Evolutionary conservation across 495 filamentous ascomycete species (phyloP).

Genomic region (Xylaria longipes): DNA sequence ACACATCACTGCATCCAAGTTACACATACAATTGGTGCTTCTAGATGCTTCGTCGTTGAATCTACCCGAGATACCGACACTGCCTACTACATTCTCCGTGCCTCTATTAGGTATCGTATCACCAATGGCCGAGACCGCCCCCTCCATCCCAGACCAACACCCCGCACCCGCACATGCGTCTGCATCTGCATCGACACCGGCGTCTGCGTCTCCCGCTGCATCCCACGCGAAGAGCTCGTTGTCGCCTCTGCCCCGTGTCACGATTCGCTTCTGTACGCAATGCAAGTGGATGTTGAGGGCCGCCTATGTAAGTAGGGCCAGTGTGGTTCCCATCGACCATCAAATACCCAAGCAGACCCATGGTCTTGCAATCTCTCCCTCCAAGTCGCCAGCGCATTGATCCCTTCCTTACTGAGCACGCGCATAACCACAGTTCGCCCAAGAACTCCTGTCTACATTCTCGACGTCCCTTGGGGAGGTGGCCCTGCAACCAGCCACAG

Average conservation of each 20-base stretch:
- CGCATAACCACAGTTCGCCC: conserved; percentile 73
- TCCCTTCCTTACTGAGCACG: conserved; percentile 12
- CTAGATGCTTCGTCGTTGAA: neutral
- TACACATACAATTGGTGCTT: neutral
- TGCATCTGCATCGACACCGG: neutral
- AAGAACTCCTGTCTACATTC: conserved; percentile 98
- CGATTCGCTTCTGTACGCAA: conserved; percentile 81
- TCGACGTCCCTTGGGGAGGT: conserved; percentile 84
- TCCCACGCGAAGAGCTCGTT: neutral
- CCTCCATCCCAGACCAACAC: conserved; percentile 24
- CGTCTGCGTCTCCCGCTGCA: neutral
- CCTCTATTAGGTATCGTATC: neutral
- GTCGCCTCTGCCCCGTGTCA: conserved; percentile 64
- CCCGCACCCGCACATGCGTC: conserved; percentile 23
- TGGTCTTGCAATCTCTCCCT: neutral
- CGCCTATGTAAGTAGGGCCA: conserved; percentile 69
- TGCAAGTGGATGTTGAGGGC: conserved; percentile 93
- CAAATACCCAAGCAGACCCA: neutral
- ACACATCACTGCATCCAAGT: conserved; percentile 32
- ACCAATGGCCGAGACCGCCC: conserved; percentile 43
- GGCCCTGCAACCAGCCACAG: conserved; percentile 83
- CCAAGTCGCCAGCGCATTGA: neutral
- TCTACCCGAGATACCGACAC: neutral
- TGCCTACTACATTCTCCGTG: neutral
- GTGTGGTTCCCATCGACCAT: conserved; percentile 11